Percentiles rank a stretch among this genome's conserved stretches.
These are phyloP conservation scores for Astrocystis sublimbata DNA, from an alignment of 495 filamentous ascomycete species.

Conservation along the genomic window DNA sequence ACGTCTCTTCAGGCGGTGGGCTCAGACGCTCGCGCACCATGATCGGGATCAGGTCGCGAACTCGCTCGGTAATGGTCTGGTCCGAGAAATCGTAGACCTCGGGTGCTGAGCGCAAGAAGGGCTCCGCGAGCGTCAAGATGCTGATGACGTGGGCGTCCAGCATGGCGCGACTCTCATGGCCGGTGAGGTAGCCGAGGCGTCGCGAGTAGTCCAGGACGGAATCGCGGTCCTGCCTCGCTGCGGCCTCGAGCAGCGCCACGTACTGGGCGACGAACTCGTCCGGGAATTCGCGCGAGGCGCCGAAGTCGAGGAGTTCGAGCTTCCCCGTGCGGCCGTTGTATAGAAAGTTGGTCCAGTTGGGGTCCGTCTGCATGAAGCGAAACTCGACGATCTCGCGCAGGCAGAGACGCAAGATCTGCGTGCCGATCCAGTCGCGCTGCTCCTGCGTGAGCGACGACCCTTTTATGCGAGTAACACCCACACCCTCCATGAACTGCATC, in stretches of 20 bases:
- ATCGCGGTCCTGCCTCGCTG: conserved; percentile 64
- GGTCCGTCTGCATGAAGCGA: conserved; percentile 98
- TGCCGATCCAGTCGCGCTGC: conserved; percentile 90
- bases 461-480: conserved; percentile 81
- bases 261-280: conserved; percentile 76
- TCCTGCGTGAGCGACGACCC: conserved; percentile 65
- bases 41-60: conserved; percentile 79
- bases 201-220: conserved; percentile 69
- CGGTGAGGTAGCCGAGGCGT: conserved; percentile 87
- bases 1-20: conserved; percentile 96
- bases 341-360: conserved; percentile 99
- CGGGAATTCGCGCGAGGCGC: conserved; percentile 85
- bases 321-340: conserved; percentile 72
- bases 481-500: conserved; percentile 85
- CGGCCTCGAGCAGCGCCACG: conserved; percentile 73
- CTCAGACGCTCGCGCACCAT: conserved; percentile 88
- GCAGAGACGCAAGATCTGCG: conserved; percentile 88
- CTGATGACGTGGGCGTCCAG: conserved; percentile 80
- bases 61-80: conserved; percentile 94
- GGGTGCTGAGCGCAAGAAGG: conserved; percentile 73
- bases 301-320: conserved; percentile 94
- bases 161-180: conserved; percentile 80
- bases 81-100: conserved; percentile 88
- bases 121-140: conserved; percentile 86
- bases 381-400: conserved; percentile 92